Percentiles rank a stretch among this genome's conserved stretches.
phyloP scores from a whole-genome alignment of 2,329 filamentous ascomycete genomes.

The Coleophoma cylindrospora region DNA sequence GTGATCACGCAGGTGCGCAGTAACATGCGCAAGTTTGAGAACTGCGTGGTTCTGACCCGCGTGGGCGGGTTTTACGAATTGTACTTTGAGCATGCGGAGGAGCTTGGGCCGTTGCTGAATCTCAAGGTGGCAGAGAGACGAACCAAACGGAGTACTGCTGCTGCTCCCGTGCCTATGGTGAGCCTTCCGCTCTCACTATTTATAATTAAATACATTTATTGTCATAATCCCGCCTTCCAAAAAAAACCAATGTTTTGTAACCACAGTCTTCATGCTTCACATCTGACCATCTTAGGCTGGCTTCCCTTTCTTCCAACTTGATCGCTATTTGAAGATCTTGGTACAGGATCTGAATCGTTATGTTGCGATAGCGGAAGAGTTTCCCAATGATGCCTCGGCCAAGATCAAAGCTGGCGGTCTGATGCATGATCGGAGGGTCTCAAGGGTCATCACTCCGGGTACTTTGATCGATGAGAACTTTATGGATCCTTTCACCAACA shows the following conservation, averaged over 20 bases:
- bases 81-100: constrained; percentile 93
- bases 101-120: constrained; percentile 80
- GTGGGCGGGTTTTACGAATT: constrained; percentile 97
- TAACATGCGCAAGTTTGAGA: constrained; percentile 86
- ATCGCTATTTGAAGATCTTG: constrained; percentile 86
- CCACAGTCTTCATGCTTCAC: background rate
- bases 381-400: constrained; percentile 65
- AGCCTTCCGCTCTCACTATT: constrained; percentile 2
- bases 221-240: too few species aligned
- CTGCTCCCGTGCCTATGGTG: constrained; percentile 82
- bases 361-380: constrained; percentile 93
- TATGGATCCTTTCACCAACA: constrained; percentile 90
- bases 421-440: constrained; percentile 79
- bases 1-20: constrained; percentile 80
- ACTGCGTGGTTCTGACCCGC: constrained; percentile 86
- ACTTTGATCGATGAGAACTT: constrained; percentile 97
- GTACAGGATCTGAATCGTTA: constrained; percentile 88
- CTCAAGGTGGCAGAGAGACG: constrained; percentile 81
- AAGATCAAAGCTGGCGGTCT: constrained; percentile 72
- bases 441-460: constrained; percentile 86
- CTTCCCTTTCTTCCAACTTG: constrained; percentile 89
- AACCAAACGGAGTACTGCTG: constrained; percentile 46
- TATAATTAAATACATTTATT: too few species aligned
- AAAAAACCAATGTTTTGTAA: background rate
- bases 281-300: constrained; percentile 55